Evolutionary conservation across 306 rosid species (phyloP).

Genomic region (Cicer cuneatum): DNA sequence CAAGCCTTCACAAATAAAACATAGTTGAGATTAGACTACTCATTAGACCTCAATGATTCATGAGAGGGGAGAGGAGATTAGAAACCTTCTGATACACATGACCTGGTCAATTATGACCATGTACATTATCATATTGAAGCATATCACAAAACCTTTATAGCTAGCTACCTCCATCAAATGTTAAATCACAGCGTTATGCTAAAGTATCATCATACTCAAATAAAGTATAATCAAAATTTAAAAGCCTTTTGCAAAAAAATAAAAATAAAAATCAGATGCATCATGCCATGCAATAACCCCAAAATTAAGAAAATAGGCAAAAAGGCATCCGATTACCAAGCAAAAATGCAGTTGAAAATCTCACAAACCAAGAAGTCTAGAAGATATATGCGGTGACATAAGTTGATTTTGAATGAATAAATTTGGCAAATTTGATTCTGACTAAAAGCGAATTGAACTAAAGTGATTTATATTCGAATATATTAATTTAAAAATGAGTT

Average conservation of each 20-base stretch:
- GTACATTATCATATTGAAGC: slow-evolving; percentile 22
- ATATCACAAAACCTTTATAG: slow-evolving; percentile 9
- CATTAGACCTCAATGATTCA: slow-evolving; percentile 12
- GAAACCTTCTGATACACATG: not conserved
- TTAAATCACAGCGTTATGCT: not conserved
- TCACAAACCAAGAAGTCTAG: not conserved
- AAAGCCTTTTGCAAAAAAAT: not conserved
- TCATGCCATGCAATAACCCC: not conserved
- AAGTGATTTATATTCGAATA: no score
- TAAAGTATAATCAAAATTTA: slow-evolving; percentile 12
- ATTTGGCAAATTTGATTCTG: no score
- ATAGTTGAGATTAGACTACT: not conserved
- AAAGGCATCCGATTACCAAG: not conserved
- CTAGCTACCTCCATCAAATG: slow-evolving; percentile 7
- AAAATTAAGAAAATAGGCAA: slow-evolving; percentile 1
- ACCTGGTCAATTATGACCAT: not conserved
- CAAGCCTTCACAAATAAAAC: not conserved
- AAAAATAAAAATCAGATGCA: not conserved
- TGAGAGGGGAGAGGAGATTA: not conserved
- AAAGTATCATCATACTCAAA: not conserved
- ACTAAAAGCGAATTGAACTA: no score
- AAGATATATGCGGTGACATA: not conserved
- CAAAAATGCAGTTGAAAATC: not conserved
- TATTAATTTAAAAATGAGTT: no score
- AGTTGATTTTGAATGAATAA: no score